These are phyloP conservation scores for Cicer bijugum DNA, from an alignment of 306 rosid species.

Conservation along the genomic window DNA sequence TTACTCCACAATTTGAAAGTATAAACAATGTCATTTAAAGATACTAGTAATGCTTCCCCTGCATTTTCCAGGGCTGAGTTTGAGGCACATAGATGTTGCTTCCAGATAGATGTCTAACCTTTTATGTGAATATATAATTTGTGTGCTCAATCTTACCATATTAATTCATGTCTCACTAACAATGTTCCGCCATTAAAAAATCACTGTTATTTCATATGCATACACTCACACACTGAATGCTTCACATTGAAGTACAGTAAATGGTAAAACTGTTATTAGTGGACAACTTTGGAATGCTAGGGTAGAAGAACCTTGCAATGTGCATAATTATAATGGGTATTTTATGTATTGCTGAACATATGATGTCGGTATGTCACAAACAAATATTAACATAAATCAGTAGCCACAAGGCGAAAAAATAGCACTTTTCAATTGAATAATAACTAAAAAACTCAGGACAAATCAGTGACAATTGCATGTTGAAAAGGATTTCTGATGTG, in stretches of 20 bases:
- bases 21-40: constrained; percentile 51
- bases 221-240: constrained; percentile 18
- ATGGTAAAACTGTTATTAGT: constrained; percentile 22
- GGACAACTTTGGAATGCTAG: constrained; percentile 32
- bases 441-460: not conserved
- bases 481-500: constrained; percentile 33
- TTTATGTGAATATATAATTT: constrained; percentile 50
- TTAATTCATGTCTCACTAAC: constrained; percentile 42
- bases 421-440: not conserved
- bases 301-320: constrained; percentile 25
- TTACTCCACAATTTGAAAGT: constrained; percentile 52
- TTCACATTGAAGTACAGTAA: constrained; percentile 31
- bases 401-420: constrained; percentile 20
- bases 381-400: not conserved
- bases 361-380: constrained; percentile 6
- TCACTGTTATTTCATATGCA: not conserved
- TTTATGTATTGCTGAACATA: constrained; percentile 2
- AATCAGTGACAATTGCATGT: constrained; percentile 17
- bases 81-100: constrained; percentile 69
- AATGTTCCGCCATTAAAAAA: constrained; percentile 37
- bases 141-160: constrained; percentile 46
- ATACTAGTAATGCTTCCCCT: constrained; percentile 64
- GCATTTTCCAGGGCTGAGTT: constrained; percentile 74
- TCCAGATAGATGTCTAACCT: constrained; percentile 58
- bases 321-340: constrained; percentile 12